Conservation (phyloP, 108 stramenopile genomes). For the Stephanodiscus triporus region DNA sequence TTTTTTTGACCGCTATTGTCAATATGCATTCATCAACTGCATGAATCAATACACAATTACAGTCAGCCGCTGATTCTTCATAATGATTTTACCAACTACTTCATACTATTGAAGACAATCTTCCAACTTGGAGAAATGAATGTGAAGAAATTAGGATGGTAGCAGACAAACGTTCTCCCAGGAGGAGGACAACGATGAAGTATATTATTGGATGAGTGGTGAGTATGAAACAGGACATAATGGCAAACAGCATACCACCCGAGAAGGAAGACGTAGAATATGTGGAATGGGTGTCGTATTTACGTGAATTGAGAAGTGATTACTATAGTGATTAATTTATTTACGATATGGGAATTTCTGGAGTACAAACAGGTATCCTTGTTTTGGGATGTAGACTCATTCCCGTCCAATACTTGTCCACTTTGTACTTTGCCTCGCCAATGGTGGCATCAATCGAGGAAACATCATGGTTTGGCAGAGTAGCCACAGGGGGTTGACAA, state of each 20-base stretch:
- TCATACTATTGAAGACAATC: too few species aligned
- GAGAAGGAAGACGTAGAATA: conserved; percentile 1
- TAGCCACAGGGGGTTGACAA: not conserved
- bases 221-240: not conserved
- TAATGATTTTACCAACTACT: too few species aligned
- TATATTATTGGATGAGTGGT: not conserved
- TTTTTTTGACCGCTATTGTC: too few species aligned
- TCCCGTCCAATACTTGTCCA: not conserved
- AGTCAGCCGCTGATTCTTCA: too few species aligned
- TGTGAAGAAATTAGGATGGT: not conserved
- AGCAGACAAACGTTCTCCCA: not conserved
- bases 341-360: too few species aligned
- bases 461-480: not conserved
- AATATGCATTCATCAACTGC: too few species aligned
- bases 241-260: not conserved
- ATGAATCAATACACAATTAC: too few species aligned
- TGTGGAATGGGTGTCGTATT: not conserved
- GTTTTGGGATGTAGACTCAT: not conserved
- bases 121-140: not conserved
- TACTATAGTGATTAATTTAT: conserved; percentile 4
- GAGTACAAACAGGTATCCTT: too few species aligned
- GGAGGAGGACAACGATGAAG: not conserved
- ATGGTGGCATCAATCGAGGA: not conserved
- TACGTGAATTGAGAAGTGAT: not conserved
- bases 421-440: not conserved